Base-by-base conservation (phyloP, 768 basidiomycete species). In the Rhodotorula toruloides region DNA sequence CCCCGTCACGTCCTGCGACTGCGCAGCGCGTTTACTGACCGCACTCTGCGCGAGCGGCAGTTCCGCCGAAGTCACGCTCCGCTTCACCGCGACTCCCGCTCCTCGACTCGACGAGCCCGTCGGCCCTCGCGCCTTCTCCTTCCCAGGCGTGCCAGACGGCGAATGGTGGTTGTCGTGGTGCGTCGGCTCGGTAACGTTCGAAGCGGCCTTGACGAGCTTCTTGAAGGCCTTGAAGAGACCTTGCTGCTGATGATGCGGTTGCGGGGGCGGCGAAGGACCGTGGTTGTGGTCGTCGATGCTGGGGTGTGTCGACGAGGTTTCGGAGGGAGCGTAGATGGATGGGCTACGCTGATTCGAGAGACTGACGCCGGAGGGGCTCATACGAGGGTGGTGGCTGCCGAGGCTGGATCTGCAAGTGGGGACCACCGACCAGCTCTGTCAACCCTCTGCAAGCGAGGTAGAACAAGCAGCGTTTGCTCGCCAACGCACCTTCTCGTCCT, bases 181-280 rank as follows among this genome's bases (percentile, higher is more conserved):
- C 10, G 67, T 61, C n/a, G 67, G 62, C 29, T 68, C 67, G 12
- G 62, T 39, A 0, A 54, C 54, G 2, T 58, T 54, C 13, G 58
- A 46, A 4, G 67, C 62, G 1, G 67, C 67, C 13, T 63, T 59
- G 7, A 56, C 63, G 16, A 68, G 54, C 1, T 62, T 46, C 4
- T 55, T 53, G 58, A 68, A 37, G 13, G 48, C 46, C 31, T 63
- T 63, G 54, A 68, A 68, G 54, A 68, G 55, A n/a, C n/a, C n/a
- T n/a, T n/a, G n/a, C n/a, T n/a, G n/a, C n/a, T n/a, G n/a, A n/a
- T n/a, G n/a, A n/a, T n/a, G n/a, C n/a, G n/a, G n/a, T n/a, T n/a
- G n/a, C n/a, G n/a, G n/a, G 39, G 43, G 52, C 6, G 55, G 29
- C 12, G 43, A 46, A 17, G 36, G 46, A n/a, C 37, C 34, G n/a